Percentiles rank a stretch among this genome's conserved stretches.
phyloP scores from a whole-genome alignment of 2,329 filamentous ascomycete species.

The Colletotrichum somersetense region DNA sequence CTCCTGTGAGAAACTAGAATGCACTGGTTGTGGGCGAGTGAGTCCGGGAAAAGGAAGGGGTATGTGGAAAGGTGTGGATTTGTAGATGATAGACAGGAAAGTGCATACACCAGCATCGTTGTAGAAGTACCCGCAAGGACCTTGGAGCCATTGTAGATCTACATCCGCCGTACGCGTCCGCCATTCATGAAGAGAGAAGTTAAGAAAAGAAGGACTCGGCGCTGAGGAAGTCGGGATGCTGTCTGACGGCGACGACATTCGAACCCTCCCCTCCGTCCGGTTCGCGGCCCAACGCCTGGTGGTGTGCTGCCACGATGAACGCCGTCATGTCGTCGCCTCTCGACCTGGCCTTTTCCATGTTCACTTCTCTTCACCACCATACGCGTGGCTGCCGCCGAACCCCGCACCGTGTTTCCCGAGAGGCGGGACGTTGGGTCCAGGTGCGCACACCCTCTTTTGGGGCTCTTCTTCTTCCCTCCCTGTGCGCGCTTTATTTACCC shows the following conservation, averaged over 20 bases:
- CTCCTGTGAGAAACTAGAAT: constrained; percentile 4
- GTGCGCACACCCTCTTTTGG: not conserved
- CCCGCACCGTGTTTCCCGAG: not conserved
- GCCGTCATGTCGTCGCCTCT: not conserved
- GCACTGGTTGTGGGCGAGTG: not conserved
- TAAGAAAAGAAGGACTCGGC: not conserved
- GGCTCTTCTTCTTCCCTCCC: not conserved
- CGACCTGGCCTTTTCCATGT: not conserved
- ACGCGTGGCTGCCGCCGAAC: not conserved
- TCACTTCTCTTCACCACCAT: not conserved
- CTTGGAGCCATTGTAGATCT: constrained; percentile 3
- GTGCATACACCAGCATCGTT: constrained; percentile 10
- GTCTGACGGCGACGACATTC: constrained; percentile 1
- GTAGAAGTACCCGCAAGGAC: constrained; percentile 36
- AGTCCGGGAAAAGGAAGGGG: not conserved
- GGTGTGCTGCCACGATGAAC: not conserved
- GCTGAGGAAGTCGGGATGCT: not conserved
- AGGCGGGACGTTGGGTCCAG: not conserved
- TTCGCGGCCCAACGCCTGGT: not conserved
- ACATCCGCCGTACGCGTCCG: constrained; percentile 21
- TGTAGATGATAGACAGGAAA: not conserved
- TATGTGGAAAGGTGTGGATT: not conserved
- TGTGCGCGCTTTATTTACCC: too few species aligned
- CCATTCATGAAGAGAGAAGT: not conserved
- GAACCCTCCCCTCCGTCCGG: not conserved